Percentiles rank a stretch among this genome's conserved stretches.
phyloP scores from a whole-genome alignment of 2,329 filamentous ascomycete species.

The Tolypocladium tundrense region DNA sequence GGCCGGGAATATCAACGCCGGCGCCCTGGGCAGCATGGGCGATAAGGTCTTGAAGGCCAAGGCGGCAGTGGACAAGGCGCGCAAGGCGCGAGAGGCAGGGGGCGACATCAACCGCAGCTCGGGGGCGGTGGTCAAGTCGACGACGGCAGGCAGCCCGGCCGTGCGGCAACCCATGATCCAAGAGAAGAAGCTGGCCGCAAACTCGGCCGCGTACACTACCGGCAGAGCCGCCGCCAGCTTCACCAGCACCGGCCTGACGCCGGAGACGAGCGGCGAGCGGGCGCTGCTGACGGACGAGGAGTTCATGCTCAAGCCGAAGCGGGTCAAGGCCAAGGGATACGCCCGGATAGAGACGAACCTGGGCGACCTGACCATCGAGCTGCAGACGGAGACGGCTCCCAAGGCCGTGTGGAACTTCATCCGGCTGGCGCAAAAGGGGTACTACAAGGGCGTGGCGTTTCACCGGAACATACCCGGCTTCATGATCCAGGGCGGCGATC shows the following conservation, averaged over 20 bases:
- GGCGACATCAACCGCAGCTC: slow-evolving; percentile 45
- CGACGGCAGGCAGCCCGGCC: slow-evolving; percentile 7
- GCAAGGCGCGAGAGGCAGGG: slow-evolving; percentile 58
- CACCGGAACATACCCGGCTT: slow-evolving; percentile 93
- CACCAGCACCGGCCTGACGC: slow-evolving; percentile 87
- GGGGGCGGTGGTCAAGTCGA: slow-evolving; percentile 29
- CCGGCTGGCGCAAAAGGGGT: slow-evolving; percentile 75
- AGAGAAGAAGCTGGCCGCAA: slow-evolving; percentile 59
- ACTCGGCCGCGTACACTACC: slow-evolving; percentile 83
- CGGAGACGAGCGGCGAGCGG: slow-evolving; percentile 78
- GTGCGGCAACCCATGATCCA: slow-evolving; percentile 29
- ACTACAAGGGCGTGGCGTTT: slow-evolving; percentile 76
- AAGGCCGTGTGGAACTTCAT: slow-evolving; percentile 97
- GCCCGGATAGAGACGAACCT: slow-evolving; percentile 79
- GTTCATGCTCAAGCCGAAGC: slow-evolving; percentile 86
- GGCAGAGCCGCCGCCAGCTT: slow-evolving; percentile 88
- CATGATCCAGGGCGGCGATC: slow-evolving; percentile 97
- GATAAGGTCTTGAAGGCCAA: slow-evolving; percentile 85
- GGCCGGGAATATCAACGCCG: slow-evolving; percentile 63
- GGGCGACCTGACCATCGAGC: slow-evolving; percentile 77
- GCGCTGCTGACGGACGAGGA: slow-evolving; percentile 87
- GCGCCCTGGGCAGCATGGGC: slow-evolving; percentile 65
- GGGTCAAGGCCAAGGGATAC: slow-evolving; percentile 85
- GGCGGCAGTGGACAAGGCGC: slow-evolving; percentile 84
- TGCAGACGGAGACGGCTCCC: slow-evolving; percentile 84